These are phyloP conservation scores for Dioszegia crocea DNA, from an alignment of 768 basidiomycete genomes.

Conservation along the genomic window DNA sequence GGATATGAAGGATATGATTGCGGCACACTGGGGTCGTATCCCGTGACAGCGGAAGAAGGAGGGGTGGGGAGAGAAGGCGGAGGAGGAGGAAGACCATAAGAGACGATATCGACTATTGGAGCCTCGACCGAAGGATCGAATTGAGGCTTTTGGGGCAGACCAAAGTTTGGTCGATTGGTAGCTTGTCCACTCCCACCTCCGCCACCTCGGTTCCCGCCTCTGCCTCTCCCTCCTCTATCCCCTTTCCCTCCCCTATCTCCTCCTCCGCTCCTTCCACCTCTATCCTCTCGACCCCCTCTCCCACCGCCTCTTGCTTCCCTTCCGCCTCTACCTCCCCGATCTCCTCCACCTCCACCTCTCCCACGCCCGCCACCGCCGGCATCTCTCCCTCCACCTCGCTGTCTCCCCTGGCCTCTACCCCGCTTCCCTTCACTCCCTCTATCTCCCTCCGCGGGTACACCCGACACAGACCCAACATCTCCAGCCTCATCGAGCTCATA, in stretches of 20 bases:
- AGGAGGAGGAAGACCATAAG: background rate
- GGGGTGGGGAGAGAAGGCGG: background rate
- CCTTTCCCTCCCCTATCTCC: background rate
- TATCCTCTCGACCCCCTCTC: background rate
- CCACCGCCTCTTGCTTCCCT: conserved; percentile 7
- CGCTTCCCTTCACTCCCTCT: background rate
- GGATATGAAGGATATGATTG: background rate
- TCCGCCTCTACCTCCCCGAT: conserved; percentile 12
- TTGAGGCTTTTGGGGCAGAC: background rate
- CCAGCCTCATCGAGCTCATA: conserved; percentile 31
- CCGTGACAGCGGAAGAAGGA: background rate
- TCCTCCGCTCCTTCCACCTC: conserved; percentile 1
- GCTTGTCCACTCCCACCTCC: conserved; percentile 13
- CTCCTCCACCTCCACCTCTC: conserved; percentile 2
- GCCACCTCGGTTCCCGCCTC: conserved; percentile 19
- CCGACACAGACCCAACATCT: background rate
- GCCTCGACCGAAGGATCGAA: background rate
- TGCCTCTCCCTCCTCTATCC: conserved; percentile 13
- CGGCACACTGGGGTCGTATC: background rate
- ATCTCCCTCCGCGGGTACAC: background rate
- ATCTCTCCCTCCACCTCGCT: conserved; percentile 11
- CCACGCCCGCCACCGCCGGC: too few relatives aligned
- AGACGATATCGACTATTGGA: background rate
- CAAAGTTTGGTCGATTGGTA: conserved; percentile 1
- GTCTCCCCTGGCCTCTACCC: conserved; percentile 1